phyloP scores from a whole-genome alignment of 129 eudicot species.

The Apium graveolens region DNA sequence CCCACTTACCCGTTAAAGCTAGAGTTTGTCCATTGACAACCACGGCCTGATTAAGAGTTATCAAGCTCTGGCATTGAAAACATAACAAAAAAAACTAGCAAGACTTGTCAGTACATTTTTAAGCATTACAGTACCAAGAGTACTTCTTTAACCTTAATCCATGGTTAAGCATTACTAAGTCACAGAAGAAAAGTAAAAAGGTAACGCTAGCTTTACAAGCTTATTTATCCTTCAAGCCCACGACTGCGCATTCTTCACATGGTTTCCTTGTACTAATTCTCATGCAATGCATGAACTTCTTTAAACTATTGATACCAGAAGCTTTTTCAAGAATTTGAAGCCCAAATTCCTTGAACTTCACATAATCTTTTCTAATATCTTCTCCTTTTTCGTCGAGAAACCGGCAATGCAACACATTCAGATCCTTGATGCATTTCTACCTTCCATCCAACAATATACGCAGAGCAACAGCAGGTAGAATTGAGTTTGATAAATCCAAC shows the following conservation, averaged over 20 bases:
- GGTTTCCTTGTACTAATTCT: not conserved
- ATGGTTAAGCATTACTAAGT: not conserved
- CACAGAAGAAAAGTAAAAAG: not conserved
- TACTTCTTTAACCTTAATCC: not conserved
- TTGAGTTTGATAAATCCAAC: conserved; percentile 13
- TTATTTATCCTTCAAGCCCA: not conserved
- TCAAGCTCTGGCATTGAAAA: not conserved
- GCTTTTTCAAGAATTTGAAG: conserved; percentile 7
- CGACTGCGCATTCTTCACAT: not conserved
- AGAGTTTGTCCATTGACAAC: not conserved
- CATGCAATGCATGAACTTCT: conserved; percentile 13
- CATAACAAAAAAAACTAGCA: not conserved
- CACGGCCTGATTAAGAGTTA: not conserved
- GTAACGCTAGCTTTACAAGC: not conserved
- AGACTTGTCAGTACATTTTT: not conserved
- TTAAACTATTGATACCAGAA: conserved; percentile 5
- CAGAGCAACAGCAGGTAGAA: conserved; percentile 1
- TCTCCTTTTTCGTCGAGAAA: conserved; percentile 1
- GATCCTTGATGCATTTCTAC: conserved; percentile 10
- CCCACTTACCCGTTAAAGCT: not conserved
- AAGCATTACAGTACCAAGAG: not conserved
- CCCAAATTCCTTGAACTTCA: not conserved
- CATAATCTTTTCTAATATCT: conserved; percentile 11
- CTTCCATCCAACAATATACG: conserved; percentile 16
- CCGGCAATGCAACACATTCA: conserved; percentile 12